Base-by-base conservation (phyloP, 352 stramenopile genomes). In the Elongisporangium anandrum region DNA sequence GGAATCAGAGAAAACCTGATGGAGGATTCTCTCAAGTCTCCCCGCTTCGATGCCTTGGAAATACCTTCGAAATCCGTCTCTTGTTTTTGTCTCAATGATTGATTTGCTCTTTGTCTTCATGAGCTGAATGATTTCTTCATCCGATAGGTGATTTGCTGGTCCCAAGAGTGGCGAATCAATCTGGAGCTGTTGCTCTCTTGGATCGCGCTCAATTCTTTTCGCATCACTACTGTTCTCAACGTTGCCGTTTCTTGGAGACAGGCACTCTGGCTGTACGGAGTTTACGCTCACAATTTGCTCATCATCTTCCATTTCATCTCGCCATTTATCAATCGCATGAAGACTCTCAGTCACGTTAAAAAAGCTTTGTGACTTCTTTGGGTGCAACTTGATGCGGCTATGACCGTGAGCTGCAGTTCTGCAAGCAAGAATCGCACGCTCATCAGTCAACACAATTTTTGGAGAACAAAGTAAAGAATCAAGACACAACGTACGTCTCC, bases 301-400 rank as follows among this genome's bases (percentile, higher is more conserved):
- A 34, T 87, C 76, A 10, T 80, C 66, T 13, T 82, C 73, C 73
- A 85, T 81, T 54, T 85, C 66, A 52, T 92, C 79, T n/a, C 78
- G 68, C 80, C 82, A 92, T 38, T 77, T 75, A 54, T 88, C 77
- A 60, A 92, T 89, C 17, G 80, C 82, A 45, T 88, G 71, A 34
- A 92, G 60, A 57, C 82, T 92, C 57, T 85, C 73, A 0, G 69
- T 71, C 16, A 92, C 79, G 62, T 92, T 87, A 65, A 92, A 90
- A 52, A 90, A 88, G 10, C 56, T 65, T 17, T 52, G 54, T 6
- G 65, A 62, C 19, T 47, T 24, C 49, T 73, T 69, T 9, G 51
- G 38, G 13, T 41, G 66, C 38, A 56, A 61, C 63, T 59, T 70
- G 69, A 12, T 63, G 69, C 39, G 61, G 54, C n/a, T n/a, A 17